Conservation (phyloP, 768 basidiomycete genomes). For the Agaricus bisporus region DNA sequence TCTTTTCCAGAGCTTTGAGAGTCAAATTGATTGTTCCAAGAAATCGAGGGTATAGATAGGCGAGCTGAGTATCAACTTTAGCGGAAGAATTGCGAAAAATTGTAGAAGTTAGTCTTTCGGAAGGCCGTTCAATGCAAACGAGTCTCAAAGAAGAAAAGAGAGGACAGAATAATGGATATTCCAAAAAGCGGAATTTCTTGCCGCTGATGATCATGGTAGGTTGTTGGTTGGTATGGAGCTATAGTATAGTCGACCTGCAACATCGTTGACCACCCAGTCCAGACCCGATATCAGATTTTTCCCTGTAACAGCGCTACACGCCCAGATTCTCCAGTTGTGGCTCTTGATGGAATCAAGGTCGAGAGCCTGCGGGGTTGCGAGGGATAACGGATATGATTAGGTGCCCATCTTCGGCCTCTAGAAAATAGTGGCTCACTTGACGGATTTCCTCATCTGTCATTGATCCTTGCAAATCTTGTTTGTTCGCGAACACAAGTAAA, state of each 20-base stretch:
- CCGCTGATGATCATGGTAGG: not conserved
- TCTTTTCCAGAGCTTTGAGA: not conserved
- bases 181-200: constrained; percentile 1
- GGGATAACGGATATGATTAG: constrained; percentile 8
- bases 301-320: constrained; percentile 92
- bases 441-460: constrained; percentile 79
- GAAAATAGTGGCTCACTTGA: constrained; percentile 48
- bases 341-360: constrained; percentile 76
- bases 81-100: constrained; percentile 1
- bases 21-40: not conserved
- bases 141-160: constrained; percentile 1
- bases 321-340: constrained; percentile 84
- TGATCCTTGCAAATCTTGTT: constrained; percentile 90
- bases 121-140: not conserved
- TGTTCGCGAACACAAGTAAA: constrained; percentile 93
- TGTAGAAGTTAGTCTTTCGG: not conserved
- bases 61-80: constrained; percentile 1
- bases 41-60: constrained; percentile 3
- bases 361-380: constrained; percentile 49
- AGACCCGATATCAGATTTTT: constrained; percentile 78
- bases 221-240: constrained; percentile 35
- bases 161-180: not conserved
- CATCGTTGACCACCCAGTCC: constrained; percentile 88
- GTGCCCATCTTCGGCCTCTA: not conserved
- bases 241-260: constrained; percentile 86